These are phyloP conservation scores for Pleurotus giganteus DNA, from an alignment of 768 basidiomycete species.

Conservation along the genomic window DNA sequence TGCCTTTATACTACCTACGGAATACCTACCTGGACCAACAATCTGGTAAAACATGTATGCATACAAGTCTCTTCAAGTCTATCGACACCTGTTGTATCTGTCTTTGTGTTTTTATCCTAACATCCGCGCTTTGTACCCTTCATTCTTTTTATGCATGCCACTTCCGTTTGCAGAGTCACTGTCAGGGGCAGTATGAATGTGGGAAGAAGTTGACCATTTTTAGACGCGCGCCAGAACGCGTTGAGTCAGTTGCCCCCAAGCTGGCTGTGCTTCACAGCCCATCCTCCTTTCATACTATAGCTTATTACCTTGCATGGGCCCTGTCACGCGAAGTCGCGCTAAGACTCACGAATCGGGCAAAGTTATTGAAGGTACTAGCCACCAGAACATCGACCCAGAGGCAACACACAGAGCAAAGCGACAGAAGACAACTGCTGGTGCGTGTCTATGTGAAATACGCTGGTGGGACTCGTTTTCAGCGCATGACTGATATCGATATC, in stretches of 20 bases:
- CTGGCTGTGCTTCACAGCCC: too few relatives aligned
- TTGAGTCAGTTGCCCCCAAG: too few relatives aligned
- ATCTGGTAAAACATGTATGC: constrained; percentile 55
- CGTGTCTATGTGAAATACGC: constrained; percentile 16
- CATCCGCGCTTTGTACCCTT: constrained; percentile 9
- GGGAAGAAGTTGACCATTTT: too few relatives aligned
- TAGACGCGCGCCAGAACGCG: too few relatives aligned
- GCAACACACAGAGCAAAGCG: constrained; percentile 21
- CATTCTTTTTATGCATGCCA: constrained; percentile 11
- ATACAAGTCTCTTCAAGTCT: neutral
- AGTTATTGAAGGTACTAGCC: neutral
- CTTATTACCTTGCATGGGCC: neutral
- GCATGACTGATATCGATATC: constrained; percentile 5
- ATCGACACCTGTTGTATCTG: neutral
- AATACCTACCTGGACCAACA: constrained; percentile 69
- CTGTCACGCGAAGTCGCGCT: neutral
- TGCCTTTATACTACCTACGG: constrained; percentile 75
- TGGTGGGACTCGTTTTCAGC: constrained; percentile 10
- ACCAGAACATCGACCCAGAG: neutral
- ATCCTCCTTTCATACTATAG: too few relatives aligned
- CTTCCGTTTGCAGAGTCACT: too few relatives aligned
- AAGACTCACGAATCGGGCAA: neutral
- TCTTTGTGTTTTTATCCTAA: constrained; percentile 3
- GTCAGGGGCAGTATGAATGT: too few relatives aligned
- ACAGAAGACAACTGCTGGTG: constrained; percentile 28